Evolutionary conservation across 106 monocot genomes (phyloP).

Genomic region (Dioscorea alata): DNA sequence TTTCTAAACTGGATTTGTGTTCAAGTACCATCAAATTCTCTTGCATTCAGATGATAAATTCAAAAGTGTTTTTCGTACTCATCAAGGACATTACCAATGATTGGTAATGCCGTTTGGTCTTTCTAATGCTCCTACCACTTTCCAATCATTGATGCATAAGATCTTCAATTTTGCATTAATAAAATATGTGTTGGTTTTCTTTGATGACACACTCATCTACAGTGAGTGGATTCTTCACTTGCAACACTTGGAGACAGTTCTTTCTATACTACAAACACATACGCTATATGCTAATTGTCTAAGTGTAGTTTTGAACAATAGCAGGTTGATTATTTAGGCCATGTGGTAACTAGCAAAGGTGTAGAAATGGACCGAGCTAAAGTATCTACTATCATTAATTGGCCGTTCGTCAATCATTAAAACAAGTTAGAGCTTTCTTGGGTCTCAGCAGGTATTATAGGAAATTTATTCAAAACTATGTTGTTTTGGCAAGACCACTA

Average conservation of each 20-base stretch:
- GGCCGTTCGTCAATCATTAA: neutral
- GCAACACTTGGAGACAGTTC: neutral
- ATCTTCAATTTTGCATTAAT: neutral
- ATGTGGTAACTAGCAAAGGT: neutral
- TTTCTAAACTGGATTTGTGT: neutral
- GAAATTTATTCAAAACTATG: neutral
- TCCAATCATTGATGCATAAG: neutral
- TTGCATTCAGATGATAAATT: neutral
- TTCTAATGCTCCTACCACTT: neutral
- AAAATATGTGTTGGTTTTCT: neutral
- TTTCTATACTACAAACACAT: neutral
- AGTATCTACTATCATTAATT: neutral
- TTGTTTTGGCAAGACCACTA: neutral
- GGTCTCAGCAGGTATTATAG: neutral
- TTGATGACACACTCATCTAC: neutral
- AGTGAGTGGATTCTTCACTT: neutral
- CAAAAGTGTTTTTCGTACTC: neutral
- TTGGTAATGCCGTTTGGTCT: slow-evolving; percentile 2
- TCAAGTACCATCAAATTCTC: neutral
- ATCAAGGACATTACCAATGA: neutral
- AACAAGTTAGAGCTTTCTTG: neutral
- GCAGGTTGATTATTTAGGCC: neutral
- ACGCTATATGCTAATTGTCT: neutral
- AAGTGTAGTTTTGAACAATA: neutral
- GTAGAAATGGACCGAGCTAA: neutral